Percentiles rank a stretch among this genome's conserved stretches.
Evolutionary conservation across 106 monocot species (phyloP).

Genomic region (Apostasia ramifera): DNA sequence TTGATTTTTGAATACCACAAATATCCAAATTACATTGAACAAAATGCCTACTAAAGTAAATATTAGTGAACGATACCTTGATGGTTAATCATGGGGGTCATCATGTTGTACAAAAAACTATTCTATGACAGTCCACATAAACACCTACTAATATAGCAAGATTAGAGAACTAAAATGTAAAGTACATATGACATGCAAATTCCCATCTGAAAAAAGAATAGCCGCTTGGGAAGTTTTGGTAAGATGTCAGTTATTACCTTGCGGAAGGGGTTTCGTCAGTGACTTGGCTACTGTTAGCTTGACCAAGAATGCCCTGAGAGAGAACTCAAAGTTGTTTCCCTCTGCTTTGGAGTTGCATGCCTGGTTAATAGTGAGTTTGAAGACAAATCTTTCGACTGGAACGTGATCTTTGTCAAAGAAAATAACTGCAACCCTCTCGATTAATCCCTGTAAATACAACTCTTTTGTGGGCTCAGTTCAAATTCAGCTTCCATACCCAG

Average conservation of each 20-base stretch:
- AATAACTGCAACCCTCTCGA: slow-evolving; percentile 80
- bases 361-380: slow-evolving; percentile 70
- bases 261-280: slow-evolving; percentile 61
- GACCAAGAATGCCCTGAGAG: slow-evolving; percentile 79
- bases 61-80: too few species aligned
- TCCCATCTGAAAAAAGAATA: not conserved
- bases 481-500: not conserved
- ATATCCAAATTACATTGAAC: too few species aligned
- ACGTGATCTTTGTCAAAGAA: slow-evolving; percentile 65
- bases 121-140: too few species aligned
- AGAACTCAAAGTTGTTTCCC: slow-evolving; percentile 58
- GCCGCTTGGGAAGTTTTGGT: not conserved
- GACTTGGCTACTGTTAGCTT: slow-evolving; percentile 69
- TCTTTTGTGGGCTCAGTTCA: not conserved
- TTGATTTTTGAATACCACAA: too few species aligned
- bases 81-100: too few species aligned
- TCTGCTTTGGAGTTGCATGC: slow-evolving; percentile 42
- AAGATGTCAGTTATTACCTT: slow-evolving; percentile 27
- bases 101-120: too few species aligned
- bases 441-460: slow-evolving; percentile 41
- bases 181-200: too few species aligned
- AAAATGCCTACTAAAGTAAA: too few species aligned
- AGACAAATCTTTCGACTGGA: slow-evolving; percentile 83
- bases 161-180: too few species aligned
- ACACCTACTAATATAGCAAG: too few species aligned